These are phyloP conservation scores for Diaporthe vexans DNA, from an alignment of 2,329 filamentous ascomycete genomes.

Conservation along the genomic window DNA sequence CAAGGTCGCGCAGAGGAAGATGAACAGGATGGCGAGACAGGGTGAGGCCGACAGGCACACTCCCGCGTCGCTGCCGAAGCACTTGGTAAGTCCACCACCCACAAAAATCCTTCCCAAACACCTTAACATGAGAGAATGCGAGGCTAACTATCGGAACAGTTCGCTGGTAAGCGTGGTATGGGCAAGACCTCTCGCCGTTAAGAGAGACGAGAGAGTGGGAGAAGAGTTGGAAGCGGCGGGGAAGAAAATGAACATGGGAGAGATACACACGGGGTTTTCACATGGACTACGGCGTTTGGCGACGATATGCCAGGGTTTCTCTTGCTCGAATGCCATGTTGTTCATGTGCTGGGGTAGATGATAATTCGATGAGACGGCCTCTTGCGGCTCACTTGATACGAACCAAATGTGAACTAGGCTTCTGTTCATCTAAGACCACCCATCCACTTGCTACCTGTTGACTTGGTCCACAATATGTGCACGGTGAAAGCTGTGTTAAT, in stretches of 20 bases:
- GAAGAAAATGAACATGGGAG: background rate
- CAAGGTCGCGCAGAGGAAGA: constrained; percentile 96
- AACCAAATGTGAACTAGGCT: background rate
- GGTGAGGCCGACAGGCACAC: constrained; percentile 96
- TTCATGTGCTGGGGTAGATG: constrained; percentile 26
- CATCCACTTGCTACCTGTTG: background rate
- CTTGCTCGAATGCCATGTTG: constrained; percentile 22
- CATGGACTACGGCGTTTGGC: constrained; percentile 39
- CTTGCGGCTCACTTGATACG: constrained; percentile 2
- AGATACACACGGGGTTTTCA: constrained; percentile 29
- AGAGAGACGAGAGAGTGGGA: constrained; percentile 41
- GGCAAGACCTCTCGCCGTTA: constrained; percentile 86
- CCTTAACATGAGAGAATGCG: no score
- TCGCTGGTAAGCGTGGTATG: constrained; percentile 91
- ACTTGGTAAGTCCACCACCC: constrained; percentile 77
- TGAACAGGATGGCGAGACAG: constrained; percentile 97
- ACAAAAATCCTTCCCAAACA: background rate
- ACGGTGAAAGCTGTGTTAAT: no score
- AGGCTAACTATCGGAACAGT: constrained; percentile 64
- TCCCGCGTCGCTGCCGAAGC: constrained; percentile 85
- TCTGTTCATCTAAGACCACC: background rate
- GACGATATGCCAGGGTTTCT: constrained; percentile 28
- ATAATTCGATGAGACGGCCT: constrained; percentile 32
- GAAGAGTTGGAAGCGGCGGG: no score
- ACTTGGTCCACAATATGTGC: background rate